Evolutionary conservation across 257 asterid genomes (phyloP).

Genomic region (Solanum pennellii): DNA sequence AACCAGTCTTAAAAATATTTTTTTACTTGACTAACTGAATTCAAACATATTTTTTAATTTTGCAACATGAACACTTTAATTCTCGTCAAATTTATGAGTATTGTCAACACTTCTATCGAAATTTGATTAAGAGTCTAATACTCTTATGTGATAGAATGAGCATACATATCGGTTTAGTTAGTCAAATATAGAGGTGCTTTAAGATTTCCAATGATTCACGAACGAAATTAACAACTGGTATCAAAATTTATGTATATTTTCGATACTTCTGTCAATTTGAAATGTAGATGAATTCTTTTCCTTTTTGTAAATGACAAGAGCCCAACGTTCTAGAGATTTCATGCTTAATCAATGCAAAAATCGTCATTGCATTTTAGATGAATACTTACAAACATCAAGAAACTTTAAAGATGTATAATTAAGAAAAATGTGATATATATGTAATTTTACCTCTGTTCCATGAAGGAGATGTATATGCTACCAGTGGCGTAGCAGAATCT

Average conservation of each 20-base stretch:
- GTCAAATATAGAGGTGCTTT: too few relatives aligned
- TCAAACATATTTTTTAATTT: too few relatives aligned
- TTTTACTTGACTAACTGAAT: too few relatives aligned
- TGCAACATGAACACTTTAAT: neutral
- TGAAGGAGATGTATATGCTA: too few relatives aligned
- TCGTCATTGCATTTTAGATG: neutral
- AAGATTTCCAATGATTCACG: neutral
- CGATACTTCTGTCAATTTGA: too few relatives aligned
- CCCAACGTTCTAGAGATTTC: too few relatives aligned
- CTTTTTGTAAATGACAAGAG: neutral
- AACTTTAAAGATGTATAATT: too few relatives aligned
- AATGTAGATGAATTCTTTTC: neutral
- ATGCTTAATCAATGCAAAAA: neutral
- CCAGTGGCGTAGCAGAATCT: too few relatives aligned
- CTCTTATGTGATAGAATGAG: neutral
- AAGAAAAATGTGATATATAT: neutral
- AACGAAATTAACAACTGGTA: too few relatives aligned
- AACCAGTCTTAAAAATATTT: fast-evolving
- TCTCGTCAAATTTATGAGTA: neutral
- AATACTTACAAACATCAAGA: neutral
- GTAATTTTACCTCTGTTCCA: neutral
- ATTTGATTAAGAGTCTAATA: neutral
- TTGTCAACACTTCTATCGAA: neutral
- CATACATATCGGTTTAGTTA: too few relatives aligned
- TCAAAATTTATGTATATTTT: too few relatives aligned